phyloP scores from a whole-genome alignment of 495 filamentous ascomycete genomes.

The Aspergillus baeticus region DNA sequence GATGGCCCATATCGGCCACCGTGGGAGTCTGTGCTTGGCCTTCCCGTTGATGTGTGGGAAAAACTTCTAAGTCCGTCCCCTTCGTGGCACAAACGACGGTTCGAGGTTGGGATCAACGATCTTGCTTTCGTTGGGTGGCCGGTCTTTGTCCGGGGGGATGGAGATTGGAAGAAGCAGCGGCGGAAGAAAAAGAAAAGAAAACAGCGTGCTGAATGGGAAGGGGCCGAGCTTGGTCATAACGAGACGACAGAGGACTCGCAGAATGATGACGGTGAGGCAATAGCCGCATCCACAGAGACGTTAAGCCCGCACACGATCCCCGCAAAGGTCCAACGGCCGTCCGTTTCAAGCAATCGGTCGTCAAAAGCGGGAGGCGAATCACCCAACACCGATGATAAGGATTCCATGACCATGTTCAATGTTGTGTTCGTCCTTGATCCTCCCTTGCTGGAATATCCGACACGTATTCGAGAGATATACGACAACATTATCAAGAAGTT shows the following conservation, averaged over 20 bases:
- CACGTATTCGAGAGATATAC: conserved; percentile 76
- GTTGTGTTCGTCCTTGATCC: conserved; percentile 88
- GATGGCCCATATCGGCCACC: conserved; percentile 49
- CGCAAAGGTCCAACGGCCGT: conserved; percentile 35
- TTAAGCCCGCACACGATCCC: conserved; percentile 26
- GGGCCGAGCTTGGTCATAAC: conserved; percentile 41
- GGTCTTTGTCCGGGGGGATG: conserved; percentile 82
- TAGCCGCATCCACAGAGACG: conserved; percentile 36
- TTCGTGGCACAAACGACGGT: conserved; percentile 81
- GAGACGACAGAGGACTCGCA: conserved; percentile 41
- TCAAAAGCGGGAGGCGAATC: conserved; percentile 31
- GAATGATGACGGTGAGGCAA: conserved; percentile 19
- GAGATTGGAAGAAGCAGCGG: conserved; percentile 76
- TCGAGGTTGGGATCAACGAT: conserved; percentile 84
- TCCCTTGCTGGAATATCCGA: conserved; percentile 70
- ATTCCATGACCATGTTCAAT: conserved; percentile 92
- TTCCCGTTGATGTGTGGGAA: conserved; percentile 74
- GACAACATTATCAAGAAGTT: conserved; percentile 86
- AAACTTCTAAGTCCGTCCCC: conserved; percentile 77
- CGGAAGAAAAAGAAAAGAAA: conserved; percentile 62
- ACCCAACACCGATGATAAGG: conserved; percentile 54
- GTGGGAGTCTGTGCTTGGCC: conserved; percentile 77
- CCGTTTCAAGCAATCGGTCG: conserved; percentile 39
- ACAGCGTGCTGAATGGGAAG: conserved; percentile 36
- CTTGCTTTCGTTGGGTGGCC: conserved; percentile 84